phyloP scores from a whole-genome alignment of 192 early-diverging fungal species.

The Linnemannia elongata region DNA sequence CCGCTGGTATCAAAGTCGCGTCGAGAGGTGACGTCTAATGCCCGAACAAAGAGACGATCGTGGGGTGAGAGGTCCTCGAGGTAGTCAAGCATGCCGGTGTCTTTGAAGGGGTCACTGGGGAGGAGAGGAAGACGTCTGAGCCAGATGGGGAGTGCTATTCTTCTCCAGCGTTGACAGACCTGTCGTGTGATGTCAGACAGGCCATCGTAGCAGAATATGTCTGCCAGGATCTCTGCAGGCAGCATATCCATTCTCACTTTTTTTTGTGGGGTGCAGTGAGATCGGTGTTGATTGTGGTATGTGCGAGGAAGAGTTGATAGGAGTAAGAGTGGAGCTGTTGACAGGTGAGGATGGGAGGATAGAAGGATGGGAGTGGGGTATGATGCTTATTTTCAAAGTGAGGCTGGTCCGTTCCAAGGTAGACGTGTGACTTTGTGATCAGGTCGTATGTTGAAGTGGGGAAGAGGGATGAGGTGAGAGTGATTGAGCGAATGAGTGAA shows the following conservation, averaged over 20 bases:
- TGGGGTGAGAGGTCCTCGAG: slow-evolving; percentile 16
- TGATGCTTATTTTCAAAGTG: neutral
- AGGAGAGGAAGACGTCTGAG: slow-evolving; percentile 28
- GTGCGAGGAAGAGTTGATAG: neutral
- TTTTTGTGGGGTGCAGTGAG: too few relatives aligned
- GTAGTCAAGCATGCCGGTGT: slow-evolving; percentile 34
- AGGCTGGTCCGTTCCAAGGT: neutral
- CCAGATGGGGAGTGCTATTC: slow-evolving; percentile 45
- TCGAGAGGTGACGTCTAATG: slow-evolving; percentile 36
- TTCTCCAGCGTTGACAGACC: slow-evolving; percentile 39
- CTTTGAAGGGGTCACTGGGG: slow-evolving; percentile 49
- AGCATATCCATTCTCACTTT: slow-evolving; percentile 21
- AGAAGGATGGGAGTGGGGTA: neutral
- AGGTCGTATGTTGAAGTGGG: neutral
- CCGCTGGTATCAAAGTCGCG: slow-evolving; percentile 33
- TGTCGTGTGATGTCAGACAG: slow-evolving; percentile 47
- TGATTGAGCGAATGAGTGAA: neutral
- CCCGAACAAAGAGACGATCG: slow-evolving; percentile 42
- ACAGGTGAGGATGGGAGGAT: too few relatives aligned
- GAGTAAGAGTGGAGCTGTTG: neutral
- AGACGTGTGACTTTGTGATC: neutral
- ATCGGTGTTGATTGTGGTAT: neutral
- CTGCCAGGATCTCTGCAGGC: slow-evolving; percentile 46
- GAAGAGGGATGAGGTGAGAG: neutral
- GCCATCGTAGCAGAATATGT: slow-evolving; percentile 45